Evolutionary conservation across 2,329 filamentous ascomycete species (phyloP).

Genomic region (Colletotrichum sp.): DNA sequence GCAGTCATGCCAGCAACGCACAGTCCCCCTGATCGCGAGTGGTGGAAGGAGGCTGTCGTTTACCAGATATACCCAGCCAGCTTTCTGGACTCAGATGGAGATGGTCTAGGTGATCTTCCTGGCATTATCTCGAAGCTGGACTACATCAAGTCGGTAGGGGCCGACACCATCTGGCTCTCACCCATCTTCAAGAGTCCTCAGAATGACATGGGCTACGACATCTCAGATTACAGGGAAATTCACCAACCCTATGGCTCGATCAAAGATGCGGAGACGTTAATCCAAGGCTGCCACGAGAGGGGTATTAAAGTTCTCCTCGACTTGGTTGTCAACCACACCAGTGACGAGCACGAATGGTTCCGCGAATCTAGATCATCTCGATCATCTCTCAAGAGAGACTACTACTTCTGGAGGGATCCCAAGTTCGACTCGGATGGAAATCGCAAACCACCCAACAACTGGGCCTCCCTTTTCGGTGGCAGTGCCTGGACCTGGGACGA

Average conservation of each 20-base stretch:
- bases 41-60: constrained; percentile 61
- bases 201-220: constrained; percentile 70
- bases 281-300: constrained; percentile 58
- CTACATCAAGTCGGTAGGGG: constrained; percentile 28
- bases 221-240: constrained; percentile 58
- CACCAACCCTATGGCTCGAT: constrained; percentile 65
- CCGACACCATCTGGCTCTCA: constrained; percentile 26
- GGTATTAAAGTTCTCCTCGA: constrained; percentile 28
- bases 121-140: constrained; percentile 30
- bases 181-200: constrained; percentile 47
- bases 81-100: constrained; percentile 25
- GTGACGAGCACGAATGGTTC: constrained; percentile 59
- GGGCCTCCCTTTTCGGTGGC: constrained; percentile 43
- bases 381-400: constrained; percentile 55
- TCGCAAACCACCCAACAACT: constrained; percentile 48
- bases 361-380: constrained; percentile 55
- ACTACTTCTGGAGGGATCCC: constrained; percentile 60
- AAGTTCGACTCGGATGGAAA: constrained; percentile 39
- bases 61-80: constrained; percentile 61
- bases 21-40: constrained; percentile 25
- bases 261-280: constrained; percentile 66
- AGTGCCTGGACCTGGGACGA: constrained; percentile 41
- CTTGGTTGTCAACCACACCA: constrained; percentile 35
- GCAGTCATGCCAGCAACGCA: not conserved
- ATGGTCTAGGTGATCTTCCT: constrained; percentile 26